These are phyloP conservation scores for Lasiosphaeriaceae sp. DNA, from an alignment of 495 filamentous ascomycete genomes.

Conservation along the genomic window DNA sequence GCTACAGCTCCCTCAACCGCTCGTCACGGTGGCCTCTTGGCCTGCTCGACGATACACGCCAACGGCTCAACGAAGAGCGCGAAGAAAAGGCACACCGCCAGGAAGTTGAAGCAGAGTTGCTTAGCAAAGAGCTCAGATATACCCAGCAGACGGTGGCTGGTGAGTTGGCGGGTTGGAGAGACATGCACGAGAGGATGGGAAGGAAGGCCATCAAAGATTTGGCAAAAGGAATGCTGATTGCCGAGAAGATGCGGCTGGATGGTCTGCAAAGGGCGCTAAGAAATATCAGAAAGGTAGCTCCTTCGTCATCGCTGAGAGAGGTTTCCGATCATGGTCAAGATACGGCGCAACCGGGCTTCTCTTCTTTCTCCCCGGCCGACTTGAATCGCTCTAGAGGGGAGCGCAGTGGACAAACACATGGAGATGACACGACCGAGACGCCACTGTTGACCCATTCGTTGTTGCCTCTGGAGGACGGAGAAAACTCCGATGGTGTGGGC, in stretches of 20 bases:
- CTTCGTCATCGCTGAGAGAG: too few species aligned
- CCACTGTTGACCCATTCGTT: too few species aligned
- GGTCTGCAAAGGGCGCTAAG: slow-evolving; percentile 74
- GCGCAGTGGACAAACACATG: too few species aligned
- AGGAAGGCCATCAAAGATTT: slow-evolving; percentile 68
- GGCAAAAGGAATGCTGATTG: slow-evolving; percentile 70
- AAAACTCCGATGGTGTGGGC: too few species aligned
- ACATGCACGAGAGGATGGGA: slow-evolving; percentile 75
- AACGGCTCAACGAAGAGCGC: slow-evolving; percentile 73
- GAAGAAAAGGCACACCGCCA: slow-evolving; percentile 65
- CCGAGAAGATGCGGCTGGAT: slow-evolving; percentile 75
- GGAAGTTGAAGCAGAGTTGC: slow-evolving; percentile 58
- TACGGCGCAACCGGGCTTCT: too few species aligned
- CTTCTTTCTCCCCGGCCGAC: too few species aligned
- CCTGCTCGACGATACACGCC: slow-evolving; percentile 83
- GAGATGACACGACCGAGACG: too few species aligned
- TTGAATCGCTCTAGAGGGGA: too few species aligned
- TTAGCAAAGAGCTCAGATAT: slow-evolving; percentile 78
- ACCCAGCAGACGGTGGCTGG: slow-evolving; percentile 89
- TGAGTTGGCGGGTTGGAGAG: slow-evolving; percentile 91
- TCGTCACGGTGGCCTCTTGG: slow-evolving; percentile 76
- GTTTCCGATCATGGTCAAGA: too few species aligned
- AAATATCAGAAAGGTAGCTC: slow-evolving; percentile 33
- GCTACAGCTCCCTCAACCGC: slow-evolving; percentile 66
- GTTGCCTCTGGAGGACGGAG: too few species aligned